Conservation (phyloP, 2,329 filamentous ascomycete genomes). For the Colletotrichum aenigma region DNA sequence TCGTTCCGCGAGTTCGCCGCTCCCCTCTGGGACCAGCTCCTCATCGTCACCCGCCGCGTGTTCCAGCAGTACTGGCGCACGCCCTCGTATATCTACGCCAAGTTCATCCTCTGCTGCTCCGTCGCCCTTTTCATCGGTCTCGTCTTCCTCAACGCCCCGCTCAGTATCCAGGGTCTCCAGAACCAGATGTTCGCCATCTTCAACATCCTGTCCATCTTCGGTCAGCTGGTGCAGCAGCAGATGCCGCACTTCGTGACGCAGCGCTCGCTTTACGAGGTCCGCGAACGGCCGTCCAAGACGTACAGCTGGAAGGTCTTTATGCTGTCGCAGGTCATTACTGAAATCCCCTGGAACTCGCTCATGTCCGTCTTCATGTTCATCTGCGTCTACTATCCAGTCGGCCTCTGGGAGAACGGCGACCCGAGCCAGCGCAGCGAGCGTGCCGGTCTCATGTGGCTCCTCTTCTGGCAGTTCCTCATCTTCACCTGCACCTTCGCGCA, state of each 20-base stretch:
- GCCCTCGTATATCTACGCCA: constrained; percentile 77
- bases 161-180: constrained; percentile 65
- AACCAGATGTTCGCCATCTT: constrained; percentile 71
- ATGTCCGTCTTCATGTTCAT: constrained; percentile 66
- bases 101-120: constrained; percentile 57
- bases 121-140: constrained; percentile 65
- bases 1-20: constrained; percentile 59
- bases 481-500: constrained; percentile 71
- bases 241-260: constrained; percentile 73
- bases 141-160: constrained; percentile 62
- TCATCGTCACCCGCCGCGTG: constrained; percentile 51
- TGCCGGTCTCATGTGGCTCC: constrained; percentile 66
- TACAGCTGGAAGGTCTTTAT: constrained; percentile 73
- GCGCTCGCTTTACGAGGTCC: constrained; percentile 69
- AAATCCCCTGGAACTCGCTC: constrained; percentile 70
- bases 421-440: constrained; percentile 52
- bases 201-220: constrained; percentile 70
- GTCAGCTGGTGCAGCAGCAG: constrained; percentile 61
- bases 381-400: constrained; percentile 72
- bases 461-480: constrained; percentile 67
- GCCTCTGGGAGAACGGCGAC: constrained; percentile 62
- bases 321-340: constrained; percentile 67
- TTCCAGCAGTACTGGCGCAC: constrained; percentile 83
- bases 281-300: constrained; percentile 67
- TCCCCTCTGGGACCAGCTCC: constrained; percentile 61